A percentile compares a stretch with the other conserved stretches of the same genome.
Evolutionary conservation across 192 early-diverging fungal genomes (phyloP).

Genomic region (Coemansia sp.): DNA sequence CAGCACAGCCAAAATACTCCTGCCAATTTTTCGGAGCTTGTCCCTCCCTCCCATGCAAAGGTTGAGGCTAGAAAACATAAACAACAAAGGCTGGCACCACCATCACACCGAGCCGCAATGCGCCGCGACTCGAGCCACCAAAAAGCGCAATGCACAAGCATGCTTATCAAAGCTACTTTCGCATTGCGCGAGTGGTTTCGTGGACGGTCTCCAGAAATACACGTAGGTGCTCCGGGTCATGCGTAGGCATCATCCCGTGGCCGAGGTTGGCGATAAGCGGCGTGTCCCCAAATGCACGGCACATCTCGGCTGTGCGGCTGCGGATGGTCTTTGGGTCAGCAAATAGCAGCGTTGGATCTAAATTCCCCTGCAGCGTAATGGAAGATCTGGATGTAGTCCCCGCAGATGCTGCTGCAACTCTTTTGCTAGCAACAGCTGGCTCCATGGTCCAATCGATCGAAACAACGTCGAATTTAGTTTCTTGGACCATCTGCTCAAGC

Average conservation of each 20-base stretch:
- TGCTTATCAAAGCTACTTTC: constrained; percentile 7
- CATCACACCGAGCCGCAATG: neutral
- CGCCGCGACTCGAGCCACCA: neutral
- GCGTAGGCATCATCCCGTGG: constrained; percentile 91
- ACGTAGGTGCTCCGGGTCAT: constrained; percentile 68
- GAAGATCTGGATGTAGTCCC: neutral
- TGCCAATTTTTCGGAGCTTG: neutral
- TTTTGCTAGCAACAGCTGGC: constrained; percentile 51
- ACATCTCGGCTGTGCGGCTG: constrained; percentile 72
- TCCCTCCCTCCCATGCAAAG: neutral
- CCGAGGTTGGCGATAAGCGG: constrained; percentile 94
- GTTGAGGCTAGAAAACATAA: neutral
- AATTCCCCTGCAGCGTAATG: constrained; percentile 86
- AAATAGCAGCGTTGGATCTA: constrained; percentile 86
- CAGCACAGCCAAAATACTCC: neutral
- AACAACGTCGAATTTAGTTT: constrained; percentile 78
- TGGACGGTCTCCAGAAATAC: constrained; percentile 73
- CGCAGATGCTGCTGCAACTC: constrained; percentile 23
- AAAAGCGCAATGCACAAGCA: constrained; percentile 2
- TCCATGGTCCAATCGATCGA: constrained; percentile 91
- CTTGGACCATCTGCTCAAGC: constrained; percentile 63
- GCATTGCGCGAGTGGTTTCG: constrained; percentile 38
- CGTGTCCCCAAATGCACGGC: constrained; percentile 70
- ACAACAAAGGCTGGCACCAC: neutral
- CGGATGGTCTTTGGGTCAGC: constrained; percentile 73